phyloP scores from a whole-genome alignment of 73 alveolate genomes.

The Stentor roeselii region DNA sequence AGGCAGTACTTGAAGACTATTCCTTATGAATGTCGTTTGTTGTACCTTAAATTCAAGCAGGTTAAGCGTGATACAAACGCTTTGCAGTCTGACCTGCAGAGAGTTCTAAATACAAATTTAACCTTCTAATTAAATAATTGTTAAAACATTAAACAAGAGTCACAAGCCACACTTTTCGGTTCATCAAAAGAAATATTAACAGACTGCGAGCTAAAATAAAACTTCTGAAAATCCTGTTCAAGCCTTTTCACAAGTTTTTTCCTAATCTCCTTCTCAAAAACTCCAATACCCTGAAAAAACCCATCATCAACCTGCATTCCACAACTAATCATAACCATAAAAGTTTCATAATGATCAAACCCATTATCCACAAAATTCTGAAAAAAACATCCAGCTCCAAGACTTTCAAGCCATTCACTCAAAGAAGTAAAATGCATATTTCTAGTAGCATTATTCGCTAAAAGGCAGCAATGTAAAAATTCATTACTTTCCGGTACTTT shows the following conservation, averaged over 20 bases:
- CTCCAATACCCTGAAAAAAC: background rate
- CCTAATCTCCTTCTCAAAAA: background rate
- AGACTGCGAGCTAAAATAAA: background rate
- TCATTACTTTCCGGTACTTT: background rate
- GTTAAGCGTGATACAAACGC: background rate
- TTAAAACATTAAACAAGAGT: background rate
- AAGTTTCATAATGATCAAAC: slow-evolving; percentile 13
- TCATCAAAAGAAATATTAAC: slow-evolving; percentile 21
- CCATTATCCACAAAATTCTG: background rate
- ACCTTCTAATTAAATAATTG: background rate
- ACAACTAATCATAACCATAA: background rate
- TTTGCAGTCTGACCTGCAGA: background rate
- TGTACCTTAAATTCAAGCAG: slow-evolving; percentile 15
- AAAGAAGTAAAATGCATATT: background rate
- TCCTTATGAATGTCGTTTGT: slow-evolving; percentile 21
- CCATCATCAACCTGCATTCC: background rate
- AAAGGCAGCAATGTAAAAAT: slow-evolving; percentile 11
- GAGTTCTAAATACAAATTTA: background rate
- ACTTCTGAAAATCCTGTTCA: slow-evolving; percentile 1
- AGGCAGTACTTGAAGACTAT: slow-evolving; percentile 13
- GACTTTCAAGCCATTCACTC: slow-evolving; percentile 23
- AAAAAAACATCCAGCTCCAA: background rate
- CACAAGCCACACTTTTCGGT: slow-evolving; percentile 22
- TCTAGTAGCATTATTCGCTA: background rate
- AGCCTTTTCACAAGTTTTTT: slow-evolving; percentile 13